Evolutionary conservation across 129 eudicot genomes (phyloP), one percentile per base, ranked within the genome.

Genomic region (Apium graveolens): DNA sequence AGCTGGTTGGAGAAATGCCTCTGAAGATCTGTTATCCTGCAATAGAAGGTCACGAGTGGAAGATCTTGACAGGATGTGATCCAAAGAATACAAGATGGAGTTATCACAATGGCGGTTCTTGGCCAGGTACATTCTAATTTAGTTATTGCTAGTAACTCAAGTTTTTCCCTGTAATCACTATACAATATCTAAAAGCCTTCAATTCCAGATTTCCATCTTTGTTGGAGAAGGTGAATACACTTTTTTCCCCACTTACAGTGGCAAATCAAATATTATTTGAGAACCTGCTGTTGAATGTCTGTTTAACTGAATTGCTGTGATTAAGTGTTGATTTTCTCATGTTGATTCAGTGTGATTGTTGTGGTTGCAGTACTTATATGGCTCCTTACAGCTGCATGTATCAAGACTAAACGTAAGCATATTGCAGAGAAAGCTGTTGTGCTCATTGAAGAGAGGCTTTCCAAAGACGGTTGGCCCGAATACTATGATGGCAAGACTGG

Each of bases 21-120:
- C 76, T 94, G 31, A 94, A 94, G 76, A 96, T 87, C 63, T 94
- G 97, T 74, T 94, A 94, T 87, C 98, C 98, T 29, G 97, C 98
- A 42, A 89, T 94, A 29, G 97, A 94, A 82, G 76, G 92, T 75
- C 97, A 94, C 43, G 98, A 94, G 49, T 94, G 98, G 98, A 86
- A 87, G 84, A 94, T 94, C 32, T 83, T 91, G 17, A 94, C 97
- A 0, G 98, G 98, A 48, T 89, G 98, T 87, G 98, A 94, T 78
- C 97, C 98, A 9, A 94, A 94, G 76, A 94, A 94, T 76, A 94
- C 98, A 18, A 85, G 98, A 80, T 94, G 98, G 98, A 94, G 98
- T 81, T 94, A 94, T 81, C 98, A 94, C 82, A 94, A 94, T 79
- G 98, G 97, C 41, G 98, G 98, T 41, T 94, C 98, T 27, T 94